phyloP scores from a whole-genome alignment of 352 stramenopile genomes.

The Phytophthora citricola region DNA sequence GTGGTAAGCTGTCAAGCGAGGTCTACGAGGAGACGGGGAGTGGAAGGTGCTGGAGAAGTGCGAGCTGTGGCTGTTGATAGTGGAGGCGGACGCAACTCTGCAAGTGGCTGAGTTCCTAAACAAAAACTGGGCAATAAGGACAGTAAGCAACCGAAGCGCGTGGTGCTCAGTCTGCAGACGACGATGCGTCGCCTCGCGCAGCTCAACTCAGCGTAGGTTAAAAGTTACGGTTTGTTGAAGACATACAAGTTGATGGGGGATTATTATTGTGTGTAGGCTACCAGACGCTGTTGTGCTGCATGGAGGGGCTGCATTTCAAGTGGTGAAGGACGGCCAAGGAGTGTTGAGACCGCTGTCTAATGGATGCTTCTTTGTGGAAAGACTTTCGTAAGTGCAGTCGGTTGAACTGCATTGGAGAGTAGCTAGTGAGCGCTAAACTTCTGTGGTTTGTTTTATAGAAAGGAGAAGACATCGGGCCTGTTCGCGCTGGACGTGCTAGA shows the following conservation, averaged over 20 bases:
- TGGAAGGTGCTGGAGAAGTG: constrained; percentile 52
- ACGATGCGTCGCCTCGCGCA: constrained; percentile 62
- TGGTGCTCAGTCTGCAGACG: constrained; percentile 73
- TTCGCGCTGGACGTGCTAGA: constrained; percentile 80
- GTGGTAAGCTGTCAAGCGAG: constrained; percentile 19
- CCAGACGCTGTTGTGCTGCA: constrained; percentile 71
- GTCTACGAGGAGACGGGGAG: constrained; percentile 53
- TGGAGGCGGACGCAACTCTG: constrained; percentile 55
- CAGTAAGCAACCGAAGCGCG: constrained; percentile 43
- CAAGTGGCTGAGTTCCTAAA: constrained; percentile 49
- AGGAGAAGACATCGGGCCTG: constrained; percentile 74
- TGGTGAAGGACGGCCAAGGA: constrained; percentile 54
- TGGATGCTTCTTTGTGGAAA: constrained; percentile 83
- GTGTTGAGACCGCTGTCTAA: constrained; percentile 64
- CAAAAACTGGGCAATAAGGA: constrained; percentile 49
- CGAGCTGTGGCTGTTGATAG: constrained; percentile 66
- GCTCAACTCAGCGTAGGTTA: constrained; percentile 58
- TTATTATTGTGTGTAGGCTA: constrained; percentile 46
- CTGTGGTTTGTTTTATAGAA: constrained; percentile 40
- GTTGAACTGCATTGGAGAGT: too few species aligned
- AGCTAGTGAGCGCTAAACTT: background rate
- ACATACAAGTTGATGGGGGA: background rate
- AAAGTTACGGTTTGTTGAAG: background rate
- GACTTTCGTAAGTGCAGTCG: constrained; percentile 59
- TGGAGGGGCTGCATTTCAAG: constrained; percentile 77